Conservation (phyloP, 306 rosid genomes). For the Parietaria judaica region DNA sequence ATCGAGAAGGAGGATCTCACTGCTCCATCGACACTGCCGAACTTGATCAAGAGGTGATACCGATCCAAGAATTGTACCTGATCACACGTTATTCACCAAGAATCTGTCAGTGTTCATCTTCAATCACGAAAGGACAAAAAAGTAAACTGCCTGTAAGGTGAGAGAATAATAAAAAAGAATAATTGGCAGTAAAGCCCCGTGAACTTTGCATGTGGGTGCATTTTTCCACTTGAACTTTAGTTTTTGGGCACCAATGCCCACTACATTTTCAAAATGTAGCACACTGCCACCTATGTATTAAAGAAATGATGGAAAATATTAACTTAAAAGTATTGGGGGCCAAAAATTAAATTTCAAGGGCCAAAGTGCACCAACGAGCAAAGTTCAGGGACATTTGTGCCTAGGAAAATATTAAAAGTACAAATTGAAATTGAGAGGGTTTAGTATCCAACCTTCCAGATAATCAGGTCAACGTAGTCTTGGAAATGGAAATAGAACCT, state of each 20-base stretch:
- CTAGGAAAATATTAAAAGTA: slow-evolving; percentile 6
- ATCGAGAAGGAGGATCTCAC: slow-evolving; percentile 46
- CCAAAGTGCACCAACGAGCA: too few species aligned
- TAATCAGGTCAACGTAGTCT: slow-evolving; percentile 81
- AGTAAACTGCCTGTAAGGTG: slow-evolving; percentile 2
- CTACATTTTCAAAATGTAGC: too few species aligned
- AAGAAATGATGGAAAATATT: too few species aligned
- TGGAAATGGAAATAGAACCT: slow-evolving; percentile 91
- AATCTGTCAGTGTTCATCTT: slow-evolving; percentile 32
- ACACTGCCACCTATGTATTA: too few species aligned
- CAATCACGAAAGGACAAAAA: slow-evolving; percentile 8
- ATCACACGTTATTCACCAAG: slow-evolving; percentile 40
- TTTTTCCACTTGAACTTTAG: too few species aligned
- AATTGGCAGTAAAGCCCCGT: too few species aligned
- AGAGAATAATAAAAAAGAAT: not conserved
- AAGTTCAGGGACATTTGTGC: not conserved
- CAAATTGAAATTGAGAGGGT: not conserved
- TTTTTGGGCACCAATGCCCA: too few species aligned
- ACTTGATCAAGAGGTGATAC: slow-evolving; percentile 89
- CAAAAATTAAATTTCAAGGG: too few species aligned
- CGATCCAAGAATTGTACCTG: slow-evolving; percentile 99
- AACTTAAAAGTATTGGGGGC: too few species aligned
- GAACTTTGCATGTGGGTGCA: too few species aligned
- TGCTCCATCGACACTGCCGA: slow-evolving; percentile 95
- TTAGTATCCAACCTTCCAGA: slow-evolving; percentile 72